Percentiles rank a stretch among this genome's conserved stretches.
phyloP scores from a whole-genome alignment of 2,329 filamentous ascomycete genomes.

The Paraconiothyrium brasiliense region DNA sequence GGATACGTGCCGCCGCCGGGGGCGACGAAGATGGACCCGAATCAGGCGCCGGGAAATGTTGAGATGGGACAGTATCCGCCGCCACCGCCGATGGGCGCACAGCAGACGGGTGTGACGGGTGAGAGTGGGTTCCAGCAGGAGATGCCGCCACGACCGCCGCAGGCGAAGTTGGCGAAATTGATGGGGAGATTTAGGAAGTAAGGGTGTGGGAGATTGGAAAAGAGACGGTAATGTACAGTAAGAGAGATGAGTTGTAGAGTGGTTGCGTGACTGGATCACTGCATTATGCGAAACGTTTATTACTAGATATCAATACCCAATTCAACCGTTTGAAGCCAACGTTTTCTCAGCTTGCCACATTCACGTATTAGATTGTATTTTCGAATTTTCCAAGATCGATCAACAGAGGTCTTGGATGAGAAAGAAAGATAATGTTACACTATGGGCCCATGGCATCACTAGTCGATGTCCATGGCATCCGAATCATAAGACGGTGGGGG shows the following conservation, averaged over 20 bases:
- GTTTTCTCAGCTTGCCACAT: neutral
- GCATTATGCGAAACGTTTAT: conserved; percentile 17
- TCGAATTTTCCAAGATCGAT: too few relatives aligned
- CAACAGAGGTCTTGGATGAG: neutral
- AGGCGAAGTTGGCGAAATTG: conserved; percentile 44
- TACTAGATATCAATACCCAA: conserved; percentile 21
- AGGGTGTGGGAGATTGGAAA: neutral
- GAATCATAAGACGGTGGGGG: conserved; percentile 52
- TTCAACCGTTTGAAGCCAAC: neutral
- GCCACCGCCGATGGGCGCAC: conserved; percentile 29
- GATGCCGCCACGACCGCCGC: conserved; percentile 40
- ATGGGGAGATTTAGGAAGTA: conserved; percentile 40
- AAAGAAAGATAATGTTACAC: neutral
- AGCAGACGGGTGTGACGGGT: conserved; percentile 41
- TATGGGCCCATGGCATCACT: conserved; percentile 5
- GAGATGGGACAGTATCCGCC: conserved; percentile 41
- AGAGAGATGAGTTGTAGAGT: neutral
- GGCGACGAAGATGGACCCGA: conserved; percentile 40
- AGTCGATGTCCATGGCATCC: conserved; percentile 75
- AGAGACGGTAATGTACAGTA: neutral
- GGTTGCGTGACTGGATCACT: conserved; percentile 43
- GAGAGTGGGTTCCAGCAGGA: conserved; percentile 26
- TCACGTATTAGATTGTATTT: too few relatives aligned
- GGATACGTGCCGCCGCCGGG: conserved; percentile 44
- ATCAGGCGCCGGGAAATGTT: conserved; percentile 31